Conservation (phyloP, 73 alveolate genomes). For the Stentor coeruleus region DNA sequence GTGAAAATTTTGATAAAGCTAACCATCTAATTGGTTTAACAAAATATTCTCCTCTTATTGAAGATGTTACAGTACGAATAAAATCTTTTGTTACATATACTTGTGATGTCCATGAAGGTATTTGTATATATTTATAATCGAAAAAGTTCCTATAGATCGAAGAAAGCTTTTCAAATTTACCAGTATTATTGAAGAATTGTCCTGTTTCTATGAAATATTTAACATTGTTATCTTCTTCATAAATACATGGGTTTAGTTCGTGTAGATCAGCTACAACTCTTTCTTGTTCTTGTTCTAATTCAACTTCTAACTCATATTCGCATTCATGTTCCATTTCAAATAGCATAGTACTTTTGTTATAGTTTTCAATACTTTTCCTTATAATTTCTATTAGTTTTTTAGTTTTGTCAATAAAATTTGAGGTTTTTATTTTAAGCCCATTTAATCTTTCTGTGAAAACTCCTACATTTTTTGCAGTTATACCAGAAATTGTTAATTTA, state of each 20-base stretch:
- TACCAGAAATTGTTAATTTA: not conserved
- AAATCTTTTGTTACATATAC: not conserved
- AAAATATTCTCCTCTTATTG: not conserved
- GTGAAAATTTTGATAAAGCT: not conserved
- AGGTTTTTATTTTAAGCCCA: not conserved
- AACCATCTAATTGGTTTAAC: not conserved
- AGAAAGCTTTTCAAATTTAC: not conserved
- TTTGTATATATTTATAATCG: not conserved
- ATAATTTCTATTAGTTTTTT: not conserved
- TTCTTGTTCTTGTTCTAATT: too few relatives aligned
- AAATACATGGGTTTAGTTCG: too few relatives aligned
- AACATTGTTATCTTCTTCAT: too few relatives aligned
- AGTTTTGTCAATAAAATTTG: not conserved
- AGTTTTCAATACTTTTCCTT: not conserved
- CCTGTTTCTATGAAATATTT: too few relatives aligned
- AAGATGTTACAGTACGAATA: not conserved
- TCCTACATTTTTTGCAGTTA: too few relatives aligned
- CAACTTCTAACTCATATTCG: not conserved
- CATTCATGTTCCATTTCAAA: not conserved
- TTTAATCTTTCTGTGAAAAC: not conserved
- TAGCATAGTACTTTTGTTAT: not conserved
- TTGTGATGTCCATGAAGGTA: not conserved
- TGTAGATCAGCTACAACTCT: too few relatives aligned
- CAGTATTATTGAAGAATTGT: too few relatives aligned
- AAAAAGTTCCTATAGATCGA: not conserved